Evolutionary conservation across 176 grass and related monocot species (phyloP), one percentile per base, ranked within the genome.

Genomic region (Oryza brachyantha): DNA sequence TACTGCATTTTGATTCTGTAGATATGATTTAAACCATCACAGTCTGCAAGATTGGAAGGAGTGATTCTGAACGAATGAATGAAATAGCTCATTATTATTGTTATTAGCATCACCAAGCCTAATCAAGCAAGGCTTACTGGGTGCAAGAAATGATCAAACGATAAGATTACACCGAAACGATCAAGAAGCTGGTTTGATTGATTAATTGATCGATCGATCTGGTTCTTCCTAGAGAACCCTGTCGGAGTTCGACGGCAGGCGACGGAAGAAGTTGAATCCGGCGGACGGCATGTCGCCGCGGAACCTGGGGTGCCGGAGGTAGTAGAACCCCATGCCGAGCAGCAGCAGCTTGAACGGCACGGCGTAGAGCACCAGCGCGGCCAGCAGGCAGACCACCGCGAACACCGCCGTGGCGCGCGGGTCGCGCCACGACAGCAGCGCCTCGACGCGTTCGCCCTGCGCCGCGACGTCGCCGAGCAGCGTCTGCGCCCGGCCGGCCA

Each of bases 211-310:
- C n/a, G 59, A 82, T 79, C 60, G 70, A 86, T 68, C 37, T 58
- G 70, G 60, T 32, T 17, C 17, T 46, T 69, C 58, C 77, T 97
- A 97, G 26, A 99, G 81, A 29, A 99, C 84, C 55, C 92, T 64
- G 67, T 99, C 96, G 55, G 96, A 91, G 27, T 89, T 52, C 13
- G 96, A 92, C 21, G 96, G 96, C 34, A 99, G 62, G 24, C 96
- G 90, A 38, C 92, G 88, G 88, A 99, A 99, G 77, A 99, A 99
- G 87, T 99, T 99, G 81, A 99, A 95, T 3, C 74, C 84, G 16
- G 88, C 77, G 24, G 96, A 91, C 2, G 96, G 96, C 92, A 99
- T 95, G 78, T 99, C 96, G 64, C 86, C 90, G 70, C 92, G 88
- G 88, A 99, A 99, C 78, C 88, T 90, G 13, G 96, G 92, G 73